A percentile compares a stretch with the other conserved stretches of the same genome.
Conservation (phyloP, 345 rosid genomes). For the Heritiera fomes region DNA sequence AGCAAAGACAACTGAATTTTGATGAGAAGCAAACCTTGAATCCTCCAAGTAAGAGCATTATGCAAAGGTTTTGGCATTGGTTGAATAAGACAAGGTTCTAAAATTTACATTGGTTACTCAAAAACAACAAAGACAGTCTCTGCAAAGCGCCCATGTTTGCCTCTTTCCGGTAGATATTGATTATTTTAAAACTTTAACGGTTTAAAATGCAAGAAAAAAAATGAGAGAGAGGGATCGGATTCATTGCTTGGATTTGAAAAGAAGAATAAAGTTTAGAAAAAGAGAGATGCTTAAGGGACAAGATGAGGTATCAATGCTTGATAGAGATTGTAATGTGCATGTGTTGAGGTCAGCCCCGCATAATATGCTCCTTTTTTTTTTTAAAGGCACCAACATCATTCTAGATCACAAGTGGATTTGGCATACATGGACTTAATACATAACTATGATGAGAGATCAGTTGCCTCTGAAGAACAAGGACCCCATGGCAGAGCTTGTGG, state of each 20-base stretch:
- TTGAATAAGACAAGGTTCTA: background rate
- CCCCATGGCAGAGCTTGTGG: too few relatives aligned
- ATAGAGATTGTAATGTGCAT: background rate
- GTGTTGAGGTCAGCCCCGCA: background rate
- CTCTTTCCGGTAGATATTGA: slow-evolving; percentile 23
- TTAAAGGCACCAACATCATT: too few relatives aligned
- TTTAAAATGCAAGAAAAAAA: slow-evolving; percentile 10
- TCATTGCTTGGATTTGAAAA: slow-evolving; percentile 1
- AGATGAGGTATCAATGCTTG: slow-evolving; percentile 15
- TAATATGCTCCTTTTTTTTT: background rate
- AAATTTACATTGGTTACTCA: background rate
- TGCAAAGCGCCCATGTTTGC: slow-evolving; percentile 36
- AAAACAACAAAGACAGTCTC: slow-evolving; percentile 18
- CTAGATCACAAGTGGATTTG: too few relatives aligned
- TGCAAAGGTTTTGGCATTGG: background rate
- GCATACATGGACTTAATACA: too few relatives aligned
- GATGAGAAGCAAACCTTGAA: slow-evolving; percentile 16
- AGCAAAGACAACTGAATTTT: background rate
- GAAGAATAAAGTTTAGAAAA: background rate
- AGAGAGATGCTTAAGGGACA: slow-evolving; percentile 15
- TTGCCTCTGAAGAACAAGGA: too few relatives aligned
- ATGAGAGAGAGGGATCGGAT: background rate
- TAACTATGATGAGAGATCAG: too few relatives aligned
- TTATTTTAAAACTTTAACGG: slow-evolving; percentile 31
- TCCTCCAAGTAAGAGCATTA: background rate